Evolutionary conservation across 169 alveolate species (phyloP).

Genomic region (Eimeria necatrix): DNA sequence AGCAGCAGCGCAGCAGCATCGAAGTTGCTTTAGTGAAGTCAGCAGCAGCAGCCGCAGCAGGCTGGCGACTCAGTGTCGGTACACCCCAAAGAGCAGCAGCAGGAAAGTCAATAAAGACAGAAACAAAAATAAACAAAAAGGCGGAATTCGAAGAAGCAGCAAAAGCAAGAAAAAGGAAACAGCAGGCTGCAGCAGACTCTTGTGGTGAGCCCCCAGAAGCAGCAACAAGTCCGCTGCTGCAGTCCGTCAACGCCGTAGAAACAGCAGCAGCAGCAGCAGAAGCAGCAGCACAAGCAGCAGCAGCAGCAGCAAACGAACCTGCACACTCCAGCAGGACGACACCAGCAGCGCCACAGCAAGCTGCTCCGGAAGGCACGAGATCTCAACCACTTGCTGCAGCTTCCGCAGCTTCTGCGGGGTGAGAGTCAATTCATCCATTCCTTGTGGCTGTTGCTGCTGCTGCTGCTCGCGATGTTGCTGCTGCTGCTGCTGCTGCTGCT

Average conservation of each 20-base stretch:
- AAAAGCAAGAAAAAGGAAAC: neutral
- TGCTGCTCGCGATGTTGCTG: constrained; percentile 32
- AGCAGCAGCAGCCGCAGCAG: too few relatives aligned
- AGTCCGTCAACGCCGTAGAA: neutral
- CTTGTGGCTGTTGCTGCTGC: constrained; percentile 23
- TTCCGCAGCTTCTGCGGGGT: constrained; percentile 69
- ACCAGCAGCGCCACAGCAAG: constrained; percentile 54
- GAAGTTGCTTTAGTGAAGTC: too few relatives aligned
- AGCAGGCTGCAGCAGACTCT: neutral
- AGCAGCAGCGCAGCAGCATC: too few relatives aligned
- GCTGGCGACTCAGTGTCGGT: too few relatives aligned
- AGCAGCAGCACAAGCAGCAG: neutral
- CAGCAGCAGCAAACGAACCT: constrained; percentile 20
- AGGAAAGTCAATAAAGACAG: neutral
- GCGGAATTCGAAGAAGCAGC: neutral
- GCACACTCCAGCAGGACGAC: constrained; percentile 60
- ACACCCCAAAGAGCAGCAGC: neutral
- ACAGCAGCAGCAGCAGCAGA: neutral
- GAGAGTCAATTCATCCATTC: constrained; percentile 66
- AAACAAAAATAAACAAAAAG: too few relatives aligned
- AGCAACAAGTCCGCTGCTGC: neutral
- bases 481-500: constrained; percentile 14
- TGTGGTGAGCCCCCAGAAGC: neutral
- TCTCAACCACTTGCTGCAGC: constrained; percentile 67
- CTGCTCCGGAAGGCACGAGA: constrained; percentile 52